These are phyloP conservation scores for Rhododendron molle DNA, from an alignment of 148 eudicot species.

Conservation along the genomic window DNA sequence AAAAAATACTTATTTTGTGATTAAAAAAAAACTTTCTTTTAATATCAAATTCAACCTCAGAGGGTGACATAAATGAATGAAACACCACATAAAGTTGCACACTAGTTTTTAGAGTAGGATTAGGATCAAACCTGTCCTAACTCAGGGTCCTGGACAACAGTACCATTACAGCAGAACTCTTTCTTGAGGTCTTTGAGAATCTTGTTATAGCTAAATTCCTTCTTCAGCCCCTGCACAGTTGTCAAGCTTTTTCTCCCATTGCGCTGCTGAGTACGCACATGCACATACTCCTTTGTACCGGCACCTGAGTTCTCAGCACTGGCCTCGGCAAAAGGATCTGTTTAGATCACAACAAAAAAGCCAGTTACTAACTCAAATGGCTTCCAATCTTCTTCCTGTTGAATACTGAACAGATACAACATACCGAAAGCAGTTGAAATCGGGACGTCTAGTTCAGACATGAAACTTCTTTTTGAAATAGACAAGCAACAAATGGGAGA, in stretches of 20 bases:
- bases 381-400: not conserved
- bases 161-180: not conserved
- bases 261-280: not conserved
- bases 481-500: not conserved
- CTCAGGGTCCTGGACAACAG: not conserved
- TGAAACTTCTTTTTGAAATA: not conserved
- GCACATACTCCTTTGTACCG: not conserved
- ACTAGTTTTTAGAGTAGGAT: not conserved
- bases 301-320: not conserved
- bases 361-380: not conserved
- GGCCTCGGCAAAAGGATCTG: not conserved
- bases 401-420: not conserved
- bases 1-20: too few species aligned
- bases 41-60: not conserved
- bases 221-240: not conserved
- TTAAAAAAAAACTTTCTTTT: not conserved
- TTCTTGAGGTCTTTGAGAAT: conserved; percentile 1
- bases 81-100: not conserved
- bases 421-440: not conserved
- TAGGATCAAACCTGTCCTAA: not conserved
- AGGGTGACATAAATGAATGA: not conserved
- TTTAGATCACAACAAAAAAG: not conserved
- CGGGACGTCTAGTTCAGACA: not conserved
- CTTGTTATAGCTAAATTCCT: not conserved
- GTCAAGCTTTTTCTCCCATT: conserved; percentile 2